These are phyloP conservation scores for Piromyces sp. DNA, from an alignment of 192 early-diverging fungal species.

Conservation along the genomic window DNA sequence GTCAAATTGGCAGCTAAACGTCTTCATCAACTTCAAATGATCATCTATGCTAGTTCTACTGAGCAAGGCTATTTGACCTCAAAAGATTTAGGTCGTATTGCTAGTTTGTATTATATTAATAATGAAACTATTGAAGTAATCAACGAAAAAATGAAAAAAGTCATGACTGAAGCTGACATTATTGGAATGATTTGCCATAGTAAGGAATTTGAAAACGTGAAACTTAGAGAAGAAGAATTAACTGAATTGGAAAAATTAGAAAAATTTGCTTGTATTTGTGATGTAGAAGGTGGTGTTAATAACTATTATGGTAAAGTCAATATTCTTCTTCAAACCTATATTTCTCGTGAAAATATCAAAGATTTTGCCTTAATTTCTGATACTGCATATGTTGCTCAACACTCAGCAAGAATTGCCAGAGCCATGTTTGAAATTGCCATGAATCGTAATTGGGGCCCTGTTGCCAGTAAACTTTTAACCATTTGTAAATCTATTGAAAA, in stretches of 20 bases:
- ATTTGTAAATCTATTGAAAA: conserved; percentile 75
- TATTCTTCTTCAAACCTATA: conserved; percentile 75
- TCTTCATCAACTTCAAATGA: conserved; percentile 79
- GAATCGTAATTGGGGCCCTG: conserved; percentile 76
- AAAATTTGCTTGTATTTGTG: conserved; percentile 57
- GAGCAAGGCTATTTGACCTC: conserved; percentile 56
- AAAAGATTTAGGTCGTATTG: conserved; percentile 84
- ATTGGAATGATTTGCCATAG: conserved; percentile 72
- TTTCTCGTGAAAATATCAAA: conserved; percentile 59
- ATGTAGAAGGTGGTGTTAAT: conserved; percentile 71
- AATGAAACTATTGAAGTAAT: conserved; percentile 74
- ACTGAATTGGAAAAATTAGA: conserved; percentile 56
- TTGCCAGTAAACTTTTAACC: conserved; percentile 53
- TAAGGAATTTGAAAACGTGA: conserved; percentile 89
- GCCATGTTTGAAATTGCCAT: conserved; percentile 92
- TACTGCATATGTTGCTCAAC: conserved; percentile 82
- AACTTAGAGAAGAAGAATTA: conserved; percentile 72
- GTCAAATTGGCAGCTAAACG: conserved; percentile 53
- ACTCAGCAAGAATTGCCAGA: conserved; percentile 76
- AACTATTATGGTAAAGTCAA: conserved; percentile 82
- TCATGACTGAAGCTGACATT: conserved; percentile 87
- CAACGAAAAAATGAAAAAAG: conserved; percentile 65
- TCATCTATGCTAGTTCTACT: conserved; percentile 65
- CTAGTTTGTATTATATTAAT: conserved; percentile 82
- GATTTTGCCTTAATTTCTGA: conserved; percentile 94